Percentiles rank a stretch among this genome's conserved stretches.
Evolutionary conservation across 2,329 filamentous ascomycete genomes (phyloP).

Genomic region (Pseudocercospora crystallina): DNA sequence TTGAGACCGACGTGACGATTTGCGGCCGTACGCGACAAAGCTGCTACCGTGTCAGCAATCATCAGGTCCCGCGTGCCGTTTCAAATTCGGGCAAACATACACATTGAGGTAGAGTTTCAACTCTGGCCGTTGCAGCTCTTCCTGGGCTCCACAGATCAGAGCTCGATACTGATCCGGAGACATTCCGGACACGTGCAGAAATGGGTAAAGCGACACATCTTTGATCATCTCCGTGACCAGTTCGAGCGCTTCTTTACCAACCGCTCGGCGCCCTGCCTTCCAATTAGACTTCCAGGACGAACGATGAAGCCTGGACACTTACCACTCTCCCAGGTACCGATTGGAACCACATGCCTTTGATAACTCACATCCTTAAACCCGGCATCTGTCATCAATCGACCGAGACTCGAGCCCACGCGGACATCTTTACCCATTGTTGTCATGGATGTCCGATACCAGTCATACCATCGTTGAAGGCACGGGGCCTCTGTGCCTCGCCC

Average conservation of each 20-base stretch:
- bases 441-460: conserved; percentile 23
- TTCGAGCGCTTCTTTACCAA: not conserved
- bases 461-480: conserved; percentile 27
- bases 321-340: conserved; percentile 11
- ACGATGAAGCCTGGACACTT: not conserved
- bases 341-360: conserved; percentile 3
- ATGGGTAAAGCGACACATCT: conserved; percentile 21
- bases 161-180: conserved; percentile 12
- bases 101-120: conserved; percentile 24
- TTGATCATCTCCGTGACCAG: conserved; percentile 18
- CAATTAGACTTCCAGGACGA: too few species aligned
- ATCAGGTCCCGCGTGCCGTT: too few species aligned
- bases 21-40: conserved; percentile 12
- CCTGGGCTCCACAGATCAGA: conserved; percentile 20
- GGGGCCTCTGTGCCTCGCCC: conserved; percentile 18
- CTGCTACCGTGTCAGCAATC: not conserved
- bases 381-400: conserved; percentile 19
- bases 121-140: conserved; percentile 16
- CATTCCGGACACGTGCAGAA: conserved; percentile 16
- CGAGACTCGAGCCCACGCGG: conserved; percentile 20
- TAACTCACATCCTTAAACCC: conserved; percentile 21
- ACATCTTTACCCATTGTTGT: conserved; percentile 24
- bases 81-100: conserved; percentile 5
- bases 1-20: conserved; percentile 2
- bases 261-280: too few species aligned